Percentiles rank a stretch among this genome's conserved stretches.
phyloP scores from a whole-genome alignment of 2,329 filamentous ascomycete species.

The Didymellaceae sp. region DNA sequence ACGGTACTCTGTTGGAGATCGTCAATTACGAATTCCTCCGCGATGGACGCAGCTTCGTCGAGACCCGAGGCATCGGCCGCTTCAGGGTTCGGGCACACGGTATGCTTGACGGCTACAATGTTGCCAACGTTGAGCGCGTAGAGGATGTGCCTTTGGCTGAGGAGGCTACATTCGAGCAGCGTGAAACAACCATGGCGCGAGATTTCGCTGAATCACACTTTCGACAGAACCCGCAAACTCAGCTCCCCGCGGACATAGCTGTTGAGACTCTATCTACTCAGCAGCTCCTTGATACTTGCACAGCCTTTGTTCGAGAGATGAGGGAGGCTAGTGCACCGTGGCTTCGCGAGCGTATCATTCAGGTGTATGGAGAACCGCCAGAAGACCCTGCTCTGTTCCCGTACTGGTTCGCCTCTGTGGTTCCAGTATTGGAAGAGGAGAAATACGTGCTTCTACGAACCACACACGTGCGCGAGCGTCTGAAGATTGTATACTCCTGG shows the following conservation, averaged over 20 bases:
- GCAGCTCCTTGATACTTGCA: conserved; percentile 69
- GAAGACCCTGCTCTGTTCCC: conserved; percentile 78
- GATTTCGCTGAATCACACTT: conserved; percentile 45
- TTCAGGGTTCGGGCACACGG: conserved; percentile 74
- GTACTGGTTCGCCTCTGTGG: conserved; percentile 87
- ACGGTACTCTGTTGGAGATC: conserved; percentile 81
- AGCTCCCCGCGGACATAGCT: conserved; percentile 38
- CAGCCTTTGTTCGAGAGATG: conserved; percentile 73
- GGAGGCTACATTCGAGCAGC: conserved; percentile 77
- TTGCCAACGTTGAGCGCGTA: conserved; percentile 77
- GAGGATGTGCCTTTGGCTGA: conserved; percentile 83
- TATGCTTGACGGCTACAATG: conserved; percentile 75
- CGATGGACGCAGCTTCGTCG: conserved; percentile 82
- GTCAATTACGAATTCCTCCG: conserved; percentile 74
- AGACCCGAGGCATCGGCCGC: conserved; percentile 76
- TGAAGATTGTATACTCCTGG: conserved; percentile 85
- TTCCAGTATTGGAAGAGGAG: conserved; percentile 78
- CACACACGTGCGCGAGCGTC: conserved; percentile 76
- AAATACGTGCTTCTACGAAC: conserved; percentile 79
- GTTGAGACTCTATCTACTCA: conserved; percentile 71
- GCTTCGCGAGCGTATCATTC: conserved; percentile 74
- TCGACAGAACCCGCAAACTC: conserved; percentile 40
- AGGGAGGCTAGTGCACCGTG: conserved; percentile 72
- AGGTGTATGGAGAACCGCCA: conserved; percentile 79
- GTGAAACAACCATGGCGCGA: conserved; percentile 62